Conservation (phyloP, 83 land plant species). For the Picea abies region DNA sequence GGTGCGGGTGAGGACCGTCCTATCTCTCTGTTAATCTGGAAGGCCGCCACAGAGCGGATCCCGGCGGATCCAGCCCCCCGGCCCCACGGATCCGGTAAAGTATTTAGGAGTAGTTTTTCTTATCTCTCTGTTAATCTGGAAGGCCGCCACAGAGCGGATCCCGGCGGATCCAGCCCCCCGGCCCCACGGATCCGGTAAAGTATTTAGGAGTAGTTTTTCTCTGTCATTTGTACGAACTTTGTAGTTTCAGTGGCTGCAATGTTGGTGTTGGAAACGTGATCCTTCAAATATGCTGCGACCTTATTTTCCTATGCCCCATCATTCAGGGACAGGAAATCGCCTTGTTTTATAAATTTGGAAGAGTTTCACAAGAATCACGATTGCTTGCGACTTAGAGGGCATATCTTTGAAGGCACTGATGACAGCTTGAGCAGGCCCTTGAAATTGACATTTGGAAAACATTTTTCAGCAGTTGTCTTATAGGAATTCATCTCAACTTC, state of each 20-base stretch:
- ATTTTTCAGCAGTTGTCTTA: background rate
- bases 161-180: too few species aligned
- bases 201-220: background rate
- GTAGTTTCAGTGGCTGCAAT: background rate
- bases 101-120: background rate
- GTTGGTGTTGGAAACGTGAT: background rate
- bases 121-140: too few species aligned
- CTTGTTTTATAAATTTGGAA: background rate
- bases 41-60: too few species aligned
- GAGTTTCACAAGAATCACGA: background rate
- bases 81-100: too few species aligned
- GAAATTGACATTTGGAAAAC: background rate
- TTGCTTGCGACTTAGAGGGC: background rate
- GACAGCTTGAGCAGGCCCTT: background rate
- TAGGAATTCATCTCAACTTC: background rate
- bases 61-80: too few species aligned
- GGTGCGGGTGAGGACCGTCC: background rate
- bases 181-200: background rate
- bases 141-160: too few species aligned
- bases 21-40: too few species aligned
- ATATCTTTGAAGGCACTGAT: background rate
- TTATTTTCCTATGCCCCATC: background rate
- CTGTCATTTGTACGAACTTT: background rate
- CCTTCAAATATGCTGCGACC: background rate
- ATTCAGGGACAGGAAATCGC: background rate